Evolutionary conservation across 2,329 filamentous ascomycete species (phyloP), one percentile per base, ranked within the genome.

Genomic region (Beauveria asiatica): DNA sequence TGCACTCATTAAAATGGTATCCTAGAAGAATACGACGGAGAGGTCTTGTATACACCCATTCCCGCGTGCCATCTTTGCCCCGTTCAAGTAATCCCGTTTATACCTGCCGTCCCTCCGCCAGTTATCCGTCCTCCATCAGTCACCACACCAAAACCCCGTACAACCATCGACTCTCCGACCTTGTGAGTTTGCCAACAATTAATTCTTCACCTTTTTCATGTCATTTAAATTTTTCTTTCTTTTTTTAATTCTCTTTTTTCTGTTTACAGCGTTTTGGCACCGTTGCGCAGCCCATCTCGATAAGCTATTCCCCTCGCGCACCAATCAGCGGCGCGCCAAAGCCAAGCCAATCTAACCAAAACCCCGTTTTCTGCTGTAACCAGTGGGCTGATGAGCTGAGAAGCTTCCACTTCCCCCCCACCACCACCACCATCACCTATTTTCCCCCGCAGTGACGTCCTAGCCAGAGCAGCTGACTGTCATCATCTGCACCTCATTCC

Each of bases 401-500:
- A 16, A 37, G 11, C 10, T 1, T 37, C 5, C n/a, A n/a, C n/a
- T n/a, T n/a, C n/a, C n/a, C 33, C 33, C 33, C 33, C 33, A 37
- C 33, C 30, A 33, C 30, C 10, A 33, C 30, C 44, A 17, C 44
- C 44, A 46, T 19, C 44, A 25, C n/a, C 41, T 7, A 42, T 42
- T 10, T 10, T 37, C 33, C 33, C 33, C 33, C 33, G 33, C 33
- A 37, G 33, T 37, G 33, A 37, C 33, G 33, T 37, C 33, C 33
- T 37, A 25, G 25, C 16, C 16, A 23, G 27, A 46, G 53, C 53
- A 56, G 53, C 53, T 56, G 53, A 56, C 53, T 37, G 19, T 39
- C 42, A 37, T 56, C 53, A 56, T 48, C 53, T 56, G 53, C 53
- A 46, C 53, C 53, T 56, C 41, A 56, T 56, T 46, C 53, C 27